Evolutionary conservation across 208 protist species (phyloP), one percentile per base, ranked within the genome.

Genomic region (Phytomonas sp.): DNA sequence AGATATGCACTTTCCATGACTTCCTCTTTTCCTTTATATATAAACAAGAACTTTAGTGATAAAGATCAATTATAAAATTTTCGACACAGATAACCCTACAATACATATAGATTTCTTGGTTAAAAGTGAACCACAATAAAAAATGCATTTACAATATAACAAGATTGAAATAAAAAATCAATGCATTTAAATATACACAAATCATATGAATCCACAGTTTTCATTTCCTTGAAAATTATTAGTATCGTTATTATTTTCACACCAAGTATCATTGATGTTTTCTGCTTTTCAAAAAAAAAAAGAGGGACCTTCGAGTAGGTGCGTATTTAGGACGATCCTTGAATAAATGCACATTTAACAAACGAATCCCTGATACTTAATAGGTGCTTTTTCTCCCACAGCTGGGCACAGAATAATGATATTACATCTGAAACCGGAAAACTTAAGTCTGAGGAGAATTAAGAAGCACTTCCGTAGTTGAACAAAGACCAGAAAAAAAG

Each of bases 1-100:
- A 97, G 76, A 70, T 94, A 97, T 13, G 87, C 84, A 70, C 80
- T 95, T 69, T 97, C 90, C 80, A 91, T 92, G 34, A 62, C 20
- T 59, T n/a, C n/a, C 28, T 67, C 65, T 73, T 51, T 61, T 74
- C 20, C 28, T 23, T 74, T 64, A 30, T 76, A 69, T 71, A 60
- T 66, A 77, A 36, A 66, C 32, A 64, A 68, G 70, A 63, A 75
- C 60, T 53, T 30, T 59, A 34, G 69, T 59, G 29, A 33, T 66
- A 32, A 76, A 29, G 37, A 31, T 56, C 23, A 71, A 28, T 56
- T 56, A 56, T 4, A 26, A 56, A 26, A 56, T 56, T 20, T 6
- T 26, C 26, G 20, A 56, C 26, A 26, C 0, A 37, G 15, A 32
- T 7, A 64, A 20, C 29, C 28, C 17, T 64, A 64, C 60, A 64